Conservation (phyloP, 345 rosid species). For the Nasturtium officinale region DNA sequence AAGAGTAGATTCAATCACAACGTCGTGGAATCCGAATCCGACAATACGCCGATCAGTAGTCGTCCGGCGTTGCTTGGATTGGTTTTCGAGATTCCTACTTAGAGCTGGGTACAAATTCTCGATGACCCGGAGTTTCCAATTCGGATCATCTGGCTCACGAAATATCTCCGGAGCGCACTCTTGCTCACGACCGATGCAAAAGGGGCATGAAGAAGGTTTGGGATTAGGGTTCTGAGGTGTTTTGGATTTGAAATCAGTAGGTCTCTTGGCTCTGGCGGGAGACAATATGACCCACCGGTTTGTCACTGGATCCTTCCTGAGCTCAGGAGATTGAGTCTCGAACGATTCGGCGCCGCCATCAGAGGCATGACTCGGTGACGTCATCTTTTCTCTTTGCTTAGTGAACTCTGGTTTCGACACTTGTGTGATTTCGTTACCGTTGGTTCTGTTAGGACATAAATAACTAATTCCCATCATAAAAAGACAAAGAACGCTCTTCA, state of each 20-base stretch:
- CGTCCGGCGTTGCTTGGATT: constrained; percentile 22
- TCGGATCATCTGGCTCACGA: constrained; percentile 60
- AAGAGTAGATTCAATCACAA: constrained; percentile 76
- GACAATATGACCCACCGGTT: constrained; percentile 83
- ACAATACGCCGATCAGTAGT: constrained; percentile 32
- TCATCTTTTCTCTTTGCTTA: constrained; percentile 24
- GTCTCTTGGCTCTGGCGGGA: constrained; percentile 74
- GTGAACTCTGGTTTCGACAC: background rate
- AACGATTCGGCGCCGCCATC: constrained; percentile 31
- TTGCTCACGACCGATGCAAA: constrained; percentile 83
- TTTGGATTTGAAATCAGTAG: constrained; percentile 79
- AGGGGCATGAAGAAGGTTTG: constrained; percentile 55
- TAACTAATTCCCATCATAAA: too few species aligned
- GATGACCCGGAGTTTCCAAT: constrained; percentile 79
- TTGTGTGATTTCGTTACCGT: constrained; percentile 11
- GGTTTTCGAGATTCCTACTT: constrained; percentile 52
- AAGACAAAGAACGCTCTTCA: too few species aligned
- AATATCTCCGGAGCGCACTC: constrained; percentile 87
- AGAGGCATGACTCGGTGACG: constrained; percentile 41
- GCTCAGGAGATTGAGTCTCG: constrained; percentile 55
- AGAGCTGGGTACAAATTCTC: constrained; percentile 87
- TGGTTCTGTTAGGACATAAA: background rate
- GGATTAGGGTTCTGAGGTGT: constrained; percentile 48
- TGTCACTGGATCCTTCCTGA: constrained; percentile 61
- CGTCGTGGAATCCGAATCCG: constrained; percentile 88